phyloP scores from a whole-genome alignment of 306 rosid genomes.

The Aeschynomene evenia region DNA sequence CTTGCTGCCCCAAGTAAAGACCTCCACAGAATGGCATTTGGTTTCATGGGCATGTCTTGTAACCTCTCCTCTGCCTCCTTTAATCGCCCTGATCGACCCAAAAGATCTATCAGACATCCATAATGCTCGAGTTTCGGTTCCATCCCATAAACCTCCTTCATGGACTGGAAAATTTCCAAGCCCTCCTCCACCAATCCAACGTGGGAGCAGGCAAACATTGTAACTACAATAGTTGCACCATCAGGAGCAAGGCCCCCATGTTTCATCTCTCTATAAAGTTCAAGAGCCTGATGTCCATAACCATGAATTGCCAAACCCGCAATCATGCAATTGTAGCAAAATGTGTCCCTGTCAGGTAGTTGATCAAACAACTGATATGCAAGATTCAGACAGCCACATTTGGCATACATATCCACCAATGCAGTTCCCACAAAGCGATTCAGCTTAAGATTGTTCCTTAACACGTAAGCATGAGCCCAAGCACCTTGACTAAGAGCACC shows the following conservation, averaged over 20 bases:
- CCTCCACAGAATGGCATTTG: constrained; percentile 50
- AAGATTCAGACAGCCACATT: constrained; percentile 43
- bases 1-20: constrained; percentile 53
- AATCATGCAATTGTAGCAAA: constrained; percentile 45
- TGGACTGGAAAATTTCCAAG: constrained; percentile 37
- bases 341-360: constrained; percentile 35
- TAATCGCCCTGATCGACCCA: constrained; percentile 45
- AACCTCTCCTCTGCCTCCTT: constrained; percentile 45
- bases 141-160: constrained; percentile 29
- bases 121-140: constrained; percentile 47
- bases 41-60: constrained; percentile 45
- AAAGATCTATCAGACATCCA: constrained; percentile 44
- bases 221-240: constrained; percentile 41
- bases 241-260: constrained; percentile 35
- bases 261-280: constrained; percentile 40
- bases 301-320: constrained; percentile 49
- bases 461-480: constrained; percentile 40
- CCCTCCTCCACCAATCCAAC: constrained; percentile 46
- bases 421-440: constrained; percentile 50
- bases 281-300: constrained; percentile 43
- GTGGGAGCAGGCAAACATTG: constrained; percentile 49
- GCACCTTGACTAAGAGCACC: constrained; percentile 49
- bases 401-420: constrained; percentile 43
- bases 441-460: constrained; percentile 37
- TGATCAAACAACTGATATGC: constrained; percentile 46